Evolutionary conservation across 208 protist species (phyloP), one percentile per base, ranked within the genome.

Genomic region (Trypanosoma avium): DNA sequence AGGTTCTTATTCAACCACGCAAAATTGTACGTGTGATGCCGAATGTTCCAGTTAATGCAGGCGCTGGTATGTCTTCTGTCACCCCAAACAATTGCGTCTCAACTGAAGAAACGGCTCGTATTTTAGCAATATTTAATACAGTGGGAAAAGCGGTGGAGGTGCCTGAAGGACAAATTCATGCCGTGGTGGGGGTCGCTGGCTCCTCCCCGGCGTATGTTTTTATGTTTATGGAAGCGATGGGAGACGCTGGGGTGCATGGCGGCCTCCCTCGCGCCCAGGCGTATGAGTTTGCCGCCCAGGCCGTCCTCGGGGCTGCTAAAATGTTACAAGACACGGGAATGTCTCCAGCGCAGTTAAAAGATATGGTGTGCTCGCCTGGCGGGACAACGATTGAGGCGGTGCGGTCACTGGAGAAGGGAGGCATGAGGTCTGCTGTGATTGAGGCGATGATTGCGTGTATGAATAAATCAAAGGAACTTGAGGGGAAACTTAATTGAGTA

Each of bases 371-470:
- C 60, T 96, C 86, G 0, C 98, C 98, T 12, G 94, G 86, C 13
- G 98, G 97, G 15, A 98, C 97, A 4, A 99, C 98, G 3, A 98
- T 99, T 58, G 92, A 96, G 56, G 98, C 93, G 19, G 77, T 98
- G 0, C 74, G 94, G 15, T 85, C 68, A 29, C 87, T 99, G 9
- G 97, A 99, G 70, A 84, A 88, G 48, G 81, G 78, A 1, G 90
- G 90, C 0, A 48, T 99, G 30, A 82, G 96, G 19, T 89, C 83
- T 3, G 65, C 90, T 0, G 86, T 98, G 8, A 98, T 99, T 36
- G 81, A 93, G 57, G 97, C 95, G 1, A 96, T 98, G 58, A 61
- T 89, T 9, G 87, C 82, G 8, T 93, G 93, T 46, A 88, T 94
- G 57, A 77, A 95, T 4, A 93, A 96, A 27, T 97, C 94, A 0